Percentiles rank a stretch among this genome's conserved stretches.
Conservation (phyloP, 2,329 filamentous ascomycete species). For the Fusarium abutilonis region DNA sequence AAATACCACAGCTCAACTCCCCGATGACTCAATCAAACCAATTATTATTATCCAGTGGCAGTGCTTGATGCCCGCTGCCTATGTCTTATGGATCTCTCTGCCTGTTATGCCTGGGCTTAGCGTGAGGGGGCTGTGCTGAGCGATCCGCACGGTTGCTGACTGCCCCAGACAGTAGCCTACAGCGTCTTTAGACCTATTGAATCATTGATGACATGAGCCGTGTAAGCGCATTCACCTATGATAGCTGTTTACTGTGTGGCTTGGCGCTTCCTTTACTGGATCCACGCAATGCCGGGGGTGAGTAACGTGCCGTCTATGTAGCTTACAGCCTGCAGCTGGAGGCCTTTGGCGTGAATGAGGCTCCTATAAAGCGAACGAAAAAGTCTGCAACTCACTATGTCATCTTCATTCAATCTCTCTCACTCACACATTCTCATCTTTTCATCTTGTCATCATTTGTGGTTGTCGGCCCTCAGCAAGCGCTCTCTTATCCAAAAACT, state of each 20-base stretch:
- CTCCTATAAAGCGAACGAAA: conserved; percentile 13
- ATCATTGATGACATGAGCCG: too few species aligned
- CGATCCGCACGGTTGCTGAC: background rate
- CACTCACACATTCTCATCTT: background rate
- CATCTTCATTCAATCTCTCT: background rate
- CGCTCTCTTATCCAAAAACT: background rate
- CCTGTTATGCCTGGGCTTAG: conserved; percentile 20
- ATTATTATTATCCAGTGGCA: background rate
- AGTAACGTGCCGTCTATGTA: conserved; percentile 24
- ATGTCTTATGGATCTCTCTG: conserved; percentile 14
- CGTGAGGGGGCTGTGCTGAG: conserved; percentile 21
- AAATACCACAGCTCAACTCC: background rate
- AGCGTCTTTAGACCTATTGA: conserved; percentile 1
- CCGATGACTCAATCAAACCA: background rate
- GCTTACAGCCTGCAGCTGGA: conserved; percentile 5
- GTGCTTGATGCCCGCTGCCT: conserved; percentile 9
- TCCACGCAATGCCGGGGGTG: conserved; percentile 21
- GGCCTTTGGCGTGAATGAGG: background rate
- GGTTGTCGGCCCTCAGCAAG: background rate
- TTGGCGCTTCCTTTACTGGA: background rate
- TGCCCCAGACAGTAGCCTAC: conserved; percentile 6
- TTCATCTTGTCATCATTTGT: background rate
- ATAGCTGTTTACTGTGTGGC: background rate
- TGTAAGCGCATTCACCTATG: too few species aligned
- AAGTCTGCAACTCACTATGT: background rate